phyloP scores from a whole-genome alignment of 495 filamentous ascomycete genomes.

The Hypoxylon subgilvum region DNA sequence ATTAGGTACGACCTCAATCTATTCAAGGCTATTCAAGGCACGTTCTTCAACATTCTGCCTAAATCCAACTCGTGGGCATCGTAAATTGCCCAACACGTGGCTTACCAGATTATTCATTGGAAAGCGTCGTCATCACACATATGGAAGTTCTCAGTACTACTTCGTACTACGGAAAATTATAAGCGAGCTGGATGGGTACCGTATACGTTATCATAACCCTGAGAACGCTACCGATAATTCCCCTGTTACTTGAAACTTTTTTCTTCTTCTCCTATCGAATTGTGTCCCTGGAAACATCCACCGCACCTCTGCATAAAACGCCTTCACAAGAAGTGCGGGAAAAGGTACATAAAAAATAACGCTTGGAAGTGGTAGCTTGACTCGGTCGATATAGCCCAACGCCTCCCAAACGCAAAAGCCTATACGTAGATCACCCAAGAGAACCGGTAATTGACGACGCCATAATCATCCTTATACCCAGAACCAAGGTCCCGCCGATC shows the following conservation, averaged over 20 bases:
- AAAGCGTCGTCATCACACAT: conserved; percentile 8
- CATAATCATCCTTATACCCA: conserved; percentile 20
- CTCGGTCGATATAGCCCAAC: not conserved
- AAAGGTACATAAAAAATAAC: conserved; percentile 27
- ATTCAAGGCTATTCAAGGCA: conserved; percentile 20
- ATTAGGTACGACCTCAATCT: conserved; percentile 11
- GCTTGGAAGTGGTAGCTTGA: conserved; percentile 3
- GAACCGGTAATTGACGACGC: conserved; percentile 1
- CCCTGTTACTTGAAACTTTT: not conserved
- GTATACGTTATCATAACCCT: too few relatives aligned
- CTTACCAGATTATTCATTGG: not conserved
- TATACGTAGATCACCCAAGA: conserved; percentile 11
- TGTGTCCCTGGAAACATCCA: not conserved
- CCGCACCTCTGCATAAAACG: conserved; percentile 15
- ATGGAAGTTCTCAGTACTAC: not conserved
- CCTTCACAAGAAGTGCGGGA: conserved; percentile 16
- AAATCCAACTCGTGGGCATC: not conserved
- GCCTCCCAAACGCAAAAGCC: not conserved
- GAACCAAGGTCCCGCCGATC: conserved; percentile 14
- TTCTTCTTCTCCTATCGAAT: conserved; percentile 9
- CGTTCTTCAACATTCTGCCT: conserved; percentile 24
- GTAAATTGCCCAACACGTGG: conserved; percentile 20
- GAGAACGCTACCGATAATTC: too few relatives aligned
- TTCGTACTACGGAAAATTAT: too few relatives aligned
- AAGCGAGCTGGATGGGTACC: too few relatives aligned